A percentile compares a stretch with the other conserved stretches of the same genome.
phyloP scores from a whole-genome alignment of 495 filamentous ascomycete species.

The Penicillium turbatum region DNA sequence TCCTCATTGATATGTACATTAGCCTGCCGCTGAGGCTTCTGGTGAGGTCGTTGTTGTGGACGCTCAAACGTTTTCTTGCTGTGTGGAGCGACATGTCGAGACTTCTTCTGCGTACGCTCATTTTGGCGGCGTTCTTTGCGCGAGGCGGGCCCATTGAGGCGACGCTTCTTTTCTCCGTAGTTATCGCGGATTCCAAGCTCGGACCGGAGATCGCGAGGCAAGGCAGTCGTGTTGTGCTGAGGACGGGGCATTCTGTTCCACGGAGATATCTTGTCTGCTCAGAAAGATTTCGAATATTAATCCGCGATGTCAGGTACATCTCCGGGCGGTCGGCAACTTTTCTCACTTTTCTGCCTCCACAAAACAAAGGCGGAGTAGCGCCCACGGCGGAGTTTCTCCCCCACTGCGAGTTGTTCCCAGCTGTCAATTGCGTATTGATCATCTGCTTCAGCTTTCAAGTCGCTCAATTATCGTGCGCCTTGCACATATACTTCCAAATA shows the following conservation, averaged over 20 bases:
- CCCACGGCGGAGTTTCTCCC: conserved; percentile 28
- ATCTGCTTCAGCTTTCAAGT: conserved; percentile 15
- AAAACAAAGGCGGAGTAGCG: conserved; percentile 21
- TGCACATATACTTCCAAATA: conserved; percentile 22
- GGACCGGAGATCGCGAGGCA: conserved; percentile 57
- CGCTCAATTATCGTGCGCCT: conserved; percentile 9
- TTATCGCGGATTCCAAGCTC: conserved; percentile 52
- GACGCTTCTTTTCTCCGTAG: conserved; percentile 39
- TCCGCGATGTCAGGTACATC: conserved; percentile 1
- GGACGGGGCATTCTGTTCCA: conserved; percentile 35
- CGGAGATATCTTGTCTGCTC: background rate
- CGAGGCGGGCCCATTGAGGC: conserved; percentile 34
- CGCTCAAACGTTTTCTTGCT: conserved; percentile 17
- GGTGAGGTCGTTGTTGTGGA: background rate
- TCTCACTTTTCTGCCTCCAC: conserved; percentile 24
- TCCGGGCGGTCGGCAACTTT: conserved; percentile 17
- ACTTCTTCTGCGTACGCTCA: conserved; percentile 54
- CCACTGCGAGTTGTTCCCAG: conserved; percentile 14
- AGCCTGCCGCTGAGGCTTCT: conserved; percentile 5
- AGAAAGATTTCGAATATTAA: background rate
- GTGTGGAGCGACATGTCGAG: conserved; percentile 20
- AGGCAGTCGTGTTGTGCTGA: conserved; percentile 54
- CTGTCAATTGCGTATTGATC: conserved; percentile 17
- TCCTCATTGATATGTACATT: conserved; percentile 25
- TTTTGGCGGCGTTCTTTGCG: conserved; percentile 62